These are phyloP conservation scores for Xylariaceae sp. DNA, from an alignment of 2,329 filamentous ascomycete genomes.

Conservation along the genomic window DNA sequence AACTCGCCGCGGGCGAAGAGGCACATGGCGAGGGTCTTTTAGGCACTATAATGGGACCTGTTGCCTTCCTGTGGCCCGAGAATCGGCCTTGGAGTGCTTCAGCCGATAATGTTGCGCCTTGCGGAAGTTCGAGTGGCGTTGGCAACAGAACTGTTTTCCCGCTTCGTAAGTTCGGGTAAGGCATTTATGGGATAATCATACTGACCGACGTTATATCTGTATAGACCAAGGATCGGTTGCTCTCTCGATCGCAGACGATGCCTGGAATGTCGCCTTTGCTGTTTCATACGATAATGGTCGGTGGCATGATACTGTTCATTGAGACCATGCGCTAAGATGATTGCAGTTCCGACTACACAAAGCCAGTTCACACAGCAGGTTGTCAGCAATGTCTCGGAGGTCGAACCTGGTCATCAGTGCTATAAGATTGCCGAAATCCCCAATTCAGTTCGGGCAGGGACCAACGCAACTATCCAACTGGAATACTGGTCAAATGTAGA, in stretches of 20 bases:
- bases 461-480: conserved; percentile 42
- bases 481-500: conserved; percentile 39
- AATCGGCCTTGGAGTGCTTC: conserved; percentile 53
- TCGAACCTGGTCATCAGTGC: conserved; percentile 43
- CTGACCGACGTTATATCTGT: neutral
- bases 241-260: conserved; percentile 54
- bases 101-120: conserved; percentile 54
- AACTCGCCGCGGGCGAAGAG: conserved; percentile 18
- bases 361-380: conserved; percentile 39
- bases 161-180: conserved; percentile 42
- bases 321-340: conserved; percentile 4
- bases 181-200: neutral
- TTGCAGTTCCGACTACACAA: conserved; percentile 35
- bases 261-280: conserved; percentile 53
- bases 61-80: conserved; percentile 58
- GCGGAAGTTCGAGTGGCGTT: conserved; percentile 49
- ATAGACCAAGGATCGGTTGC: conserved; percentile 54
- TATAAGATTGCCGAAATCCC: conserved; percentile 38
- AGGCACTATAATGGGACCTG: conserved; percentile 52
- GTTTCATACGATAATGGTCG: conserved; percentile 50
- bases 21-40: conserved; percentile 34
- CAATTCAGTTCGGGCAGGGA: conserved; percentile 31
- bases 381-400: conserved; percentile 34
- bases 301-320: conserved; percentile 14
- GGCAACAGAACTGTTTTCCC: conserved; percentile 54